A percentile compares a stretch with the other conserved stretches of the same genome.
phyloP scores from a whole-genome alignment of 2,329 filamentous ascomycete species.

The Dactylellina parvicollis region DNA sequence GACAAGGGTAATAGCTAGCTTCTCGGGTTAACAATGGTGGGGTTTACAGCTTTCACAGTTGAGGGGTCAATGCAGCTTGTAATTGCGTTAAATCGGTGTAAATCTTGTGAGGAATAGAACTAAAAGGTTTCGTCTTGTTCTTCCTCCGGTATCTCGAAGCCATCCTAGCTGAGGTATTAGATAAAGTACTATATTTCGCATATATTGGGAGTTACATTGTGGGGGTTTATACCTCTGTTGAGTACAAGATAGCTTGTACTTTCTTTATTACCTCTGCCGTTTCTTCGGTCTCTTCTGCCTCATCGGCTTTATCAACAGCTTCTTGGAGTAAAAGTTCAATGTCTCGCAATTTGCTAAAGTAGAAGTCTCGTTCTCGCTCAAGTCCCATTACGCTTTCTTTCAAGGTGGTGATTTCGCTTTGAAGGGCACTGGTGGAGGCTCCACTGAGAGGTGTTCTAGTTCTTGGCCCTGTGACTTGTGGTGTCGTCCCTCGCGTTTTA shows the following conservation, averaged over 20 bases:
- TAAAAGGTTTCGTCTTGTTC: constrained; percentile 83
- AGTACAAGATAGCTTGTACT: constrained; percentile 96
- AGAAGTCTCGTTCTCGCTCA: constrained; percentile 97
- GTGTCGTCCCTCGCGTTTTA: constrained; percentile 61
- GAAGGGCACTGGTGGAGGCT: constrained; percentile 75
- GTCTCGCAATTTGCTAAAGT: constrained; percentile 97
- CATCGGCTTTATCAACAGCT: constrained; percentile 88
- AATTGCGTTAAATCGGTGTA: not conserved
- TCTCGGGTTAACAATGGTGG: not conserved
- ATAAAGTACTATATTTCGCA: not conserved
- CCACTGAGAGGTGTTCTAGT: constrained; percentile 60
- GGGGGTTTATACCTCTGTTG: constrained; percentile 75
- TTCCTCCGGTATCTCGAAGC: constrained; percentile 89
- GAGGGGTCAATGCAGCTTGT: not conserved
- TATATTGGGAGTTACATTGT: not conserved
- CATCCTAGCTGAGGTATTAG: constrained; percentile 63
- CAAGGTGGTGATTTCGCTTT: constrained; percentile 84
- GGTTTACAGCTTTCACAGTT: not conserved
- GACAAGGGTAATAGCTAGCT: not conserved
- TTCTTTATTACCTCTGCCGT: constrained; percentile 89
- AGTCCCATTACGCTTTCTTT: constrained; percentile 96
- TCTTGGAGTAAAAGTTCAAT: constrained; percentile 95
- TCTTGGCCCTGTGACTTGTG: constrained; percentile 63
- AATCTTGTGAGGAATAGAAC: not conserved
- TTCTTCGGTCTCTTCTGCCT: too few relatives aligned